These are phyloP conservation scores for Sclerotinia minor DNA, from an alignment of 2,329 filamentous ascomycete species.

Conservation along the genomic window DNA sequence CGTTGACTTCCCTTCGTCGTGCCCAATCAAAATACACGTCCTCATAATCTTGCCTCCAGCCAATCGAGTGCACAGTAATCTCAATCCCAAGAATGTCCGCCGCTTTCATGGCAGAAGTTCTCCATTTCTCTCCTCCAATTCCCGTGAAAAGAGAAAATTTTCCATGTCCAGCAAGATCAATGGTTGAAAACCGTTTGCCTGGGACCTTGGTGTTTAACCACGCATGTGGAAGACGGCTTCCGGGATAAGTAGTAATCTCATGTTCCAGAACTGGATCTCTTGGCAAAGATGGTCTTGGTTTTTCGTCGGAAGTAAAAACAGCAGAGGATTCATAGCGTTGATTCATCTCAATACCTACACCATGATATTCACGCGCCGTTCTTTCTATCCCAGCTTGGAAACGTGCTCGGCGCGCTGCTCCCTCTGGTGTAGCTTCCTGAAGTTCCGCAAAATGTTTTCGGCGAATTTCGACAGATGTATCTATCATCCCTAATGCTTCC, in stretches of 20 bases:
- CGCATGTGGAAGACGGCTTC: slow-evolving; percentile 37
- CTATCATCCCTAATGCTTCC: slow-evolving; percentile 48
- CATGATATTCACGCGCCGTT: slow-evolving; percentile 31
- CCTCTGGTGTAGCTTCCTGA: slow-evolving; percentile 23
- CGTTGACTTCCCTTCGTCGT: slow-evolving; percentile 16
- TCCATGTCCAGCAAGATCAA: slow-evolving; percentile 30
- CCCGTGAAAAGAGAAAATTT: slow-evolving; percentile 32
- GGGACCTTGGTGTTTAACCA: slow-evolving; percentile 31
- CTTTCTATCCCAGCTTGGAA: slow-evolving; percentile 13
- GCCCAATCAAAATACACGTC: slow-evolving; percentile 26
- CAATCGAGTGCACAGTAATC: slow-evolving; percentile 7
- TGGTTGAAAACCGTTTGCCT: slow-evolving; percentile 32
- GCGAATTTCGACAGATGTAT: slow-evolving; percentile 29
- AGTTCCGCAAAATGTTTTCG: slow-evolving; percentile 26
- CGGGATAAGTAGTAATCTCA: slow-evolving; percentile 35
- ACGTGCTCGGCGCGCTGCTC: slow-evolving; percentile 27
- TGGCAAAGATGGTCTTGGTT: slow-evolving; percentile 27
- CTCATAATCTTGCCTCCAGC: slow-evolving; percentile 22
- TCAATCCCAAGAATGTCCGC: slow-evolving; percentile 14
- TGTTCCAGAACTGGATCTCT: slow-evolving; percentile 30
- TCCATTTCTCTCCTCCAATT: slow-evolving; percentile 28
- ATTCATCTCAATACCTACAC: slow-evolving; percentile 35
- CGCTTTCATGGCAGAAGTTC: slow-evolving; percentile 17
- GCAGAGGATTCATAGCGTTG: slow-evolving; percentile 32
- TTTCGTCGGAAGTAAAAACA: slow-evolving; percentile 32